Evolutionary conservation across 305 asterid species (phyloP).

Genomic region (Rubia balearica): DNA sequence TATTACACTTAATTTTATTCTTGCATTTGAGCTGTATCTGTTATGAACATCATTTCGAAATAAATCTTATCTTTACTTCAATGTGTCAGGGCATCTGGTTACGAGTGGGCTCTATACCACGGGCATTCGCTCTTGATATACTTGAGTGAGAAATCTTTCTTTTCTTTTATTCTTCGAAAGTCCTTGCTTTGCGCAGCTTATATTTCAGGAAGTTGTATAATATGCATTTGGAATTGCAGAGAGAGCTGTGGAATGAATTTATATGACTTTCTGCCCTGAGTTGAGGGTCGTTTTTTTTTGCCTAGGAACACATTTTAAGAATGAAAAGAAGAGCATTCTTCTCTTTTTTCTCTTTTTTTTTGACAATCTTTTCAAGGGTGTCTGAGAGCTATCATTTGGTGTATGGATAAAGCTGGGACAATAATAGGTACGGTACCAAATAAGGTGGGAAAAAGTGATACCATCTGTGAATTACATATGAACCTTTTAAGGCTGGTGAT

Average conservation of each 20-base stretch:
- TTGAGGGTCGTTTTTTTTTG: neutral
- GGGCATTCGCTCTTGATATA: conserved; percentile 91
- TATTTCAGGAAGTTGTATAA: neutral
- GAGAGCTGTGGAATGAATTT: neutral
- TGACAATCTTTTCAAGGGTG: neutral
- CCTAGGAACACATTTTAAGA: neutral
- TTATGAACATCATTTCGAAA: neutral
- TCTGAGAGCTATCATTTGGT: neutral
- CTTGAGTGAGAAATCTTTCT: conserved; percentile 68
- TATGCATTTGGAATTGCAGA: neutral
- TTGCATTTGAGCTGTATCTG: conserved; percentile 7
- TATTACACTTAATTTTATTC: conserved; percentile 1
- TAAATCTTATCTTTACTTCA: conserved; percentile 18
- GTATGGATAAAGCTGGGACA: neutral
- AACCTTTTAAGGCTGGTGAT: neutral
- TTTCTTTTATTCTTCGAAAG: conserved; percentile 16
- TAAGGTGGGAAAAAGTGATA: neutral
- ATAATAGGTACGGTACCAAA: neutral
- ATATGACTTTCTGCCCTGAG: neutral
- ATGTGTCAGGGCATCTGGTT: conserved; percentile 82
- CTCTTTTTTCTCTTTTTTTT: too few relatives aligned
- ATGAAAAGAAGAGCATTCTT: neutral
- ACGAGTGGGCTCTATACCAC: conserved; percentile 64
- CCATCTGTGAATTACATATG: neutral
- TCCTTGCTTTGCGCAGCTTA: neutral